Evolutionary conservation across 1,139 yeast genomes (phyloP).

Genomic region (Geotrichum klebahnii): DNA sequence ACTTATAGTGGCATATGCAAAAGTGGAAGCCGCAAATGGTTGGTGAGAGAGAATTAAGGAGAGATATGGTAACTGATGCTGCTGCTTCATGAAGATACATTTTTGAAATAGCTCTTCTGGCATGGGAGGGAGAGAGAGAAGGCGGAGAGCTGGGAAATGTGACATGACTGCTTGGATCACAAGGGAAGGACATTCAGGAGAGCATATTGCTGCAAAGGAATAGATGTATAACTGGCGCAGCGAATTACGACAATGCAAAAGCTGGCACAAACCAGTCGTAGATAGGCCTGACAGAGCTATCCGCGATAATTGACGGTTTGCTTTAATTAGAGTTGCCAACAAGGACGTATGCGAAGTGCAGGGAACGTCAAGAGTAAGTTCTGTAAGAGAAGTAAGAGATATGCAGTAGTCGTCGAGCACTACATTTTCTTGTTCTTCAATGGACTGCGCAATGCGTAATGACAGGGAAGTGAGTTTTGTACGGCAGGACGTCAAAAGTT

Average conservation of each 20-base stretch:
- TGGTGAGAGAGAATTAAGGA: neutral
- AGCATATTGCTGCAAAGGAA: constrained; percentile 8
- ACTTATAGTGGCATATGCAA: neutral
- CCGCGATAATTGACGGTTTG: constrained; percentile 1
- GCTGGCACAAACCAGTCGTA: neutral
- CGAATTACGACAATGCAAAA: neutral
- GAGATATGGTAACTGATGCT: neutral
- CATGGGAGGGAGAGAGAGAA: constrained; percentile 6
- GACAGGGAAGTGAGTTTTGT: constrained; percentile 7
- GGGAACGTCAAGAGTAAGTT: constrained; percentile 14
- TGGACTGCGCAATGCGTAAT: constrained; percentile 15
- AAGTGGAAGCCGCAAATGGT: neutral
- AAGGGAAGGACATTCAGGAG: constrained; percentile 8
- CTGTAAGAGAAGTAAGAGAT: neutral
- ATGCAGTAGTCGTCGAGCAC: no score
- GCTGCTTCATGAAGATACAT: neutral
- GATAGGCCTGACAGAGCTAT: constrained; percentile 1
- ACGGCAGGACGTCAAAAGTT: constrained; percentile 1
- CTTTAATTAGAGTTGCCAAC: constrained; percentile 1
- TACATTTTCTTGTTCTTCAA: constrained; percentile 2
- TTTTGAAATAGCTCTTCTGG: neutral
- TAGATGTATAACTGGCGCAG: constrained; percentile 9
- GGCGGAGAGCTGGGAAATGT: constrained; percentile 1
- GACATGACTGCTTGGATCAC: neutral
- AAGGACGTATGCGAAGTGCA: neutral